Evolutionary conservation across 768 basidiomycete species (phyloP).

Genomic region (Russula sp.): DNA sequence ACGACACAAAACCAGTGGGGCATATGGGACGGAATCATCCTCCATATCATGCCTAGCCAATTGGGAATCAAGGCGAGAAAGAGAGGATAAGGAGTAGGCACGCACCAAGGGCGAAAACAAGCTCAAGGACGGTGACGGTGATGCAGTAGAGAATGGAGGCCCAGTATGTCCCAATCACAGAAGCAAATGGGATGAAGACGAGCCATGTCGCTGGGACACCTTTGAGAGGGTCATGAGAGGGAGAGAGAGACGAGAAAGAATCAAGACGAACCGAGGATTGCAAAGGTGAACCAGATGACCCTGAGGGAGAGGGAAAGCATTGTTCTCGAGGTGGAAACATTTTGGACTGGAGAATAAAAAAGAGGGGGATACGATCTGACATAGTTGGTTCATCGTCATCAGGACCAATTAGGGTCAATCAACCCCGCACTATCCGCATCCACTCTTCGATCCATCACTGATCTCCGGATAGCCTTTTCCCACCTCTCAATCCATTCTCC

Average conservation of each 20-base stretch:
- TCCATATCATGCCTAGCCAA: slow-evolving; percentile 55
- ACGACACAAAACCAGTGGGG: slow-evolving; percentile 53
- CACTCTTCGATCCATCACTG: slow-evolving; percentile 41
- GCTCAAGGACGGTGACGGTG: slow-evolving; percentile 52
- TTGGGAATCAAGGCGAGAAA: slow-evolving; percentile 7
- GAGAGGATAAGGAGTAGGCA: not conserved
- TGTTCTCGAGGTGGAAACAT: not conserved
- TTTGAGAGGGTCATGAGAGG: not conserved
- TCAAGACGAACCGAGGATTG: slow-evolving; percentile 15
- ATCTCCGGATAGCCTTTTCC: slow-evolving; percentile 64
- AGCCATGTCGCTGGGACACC: slow-evolving; percentile 38
- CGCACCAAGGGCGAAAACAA: slow-evolving; percentile 59
- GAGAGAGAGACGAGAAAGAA: not conserved
- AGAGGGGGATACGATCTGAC: not conserved
- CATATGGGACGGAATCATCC: slow-evolving; percentile 61
- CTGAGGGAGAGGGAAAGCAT: slow-evolving; percentile 28
- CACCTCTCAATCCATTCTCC: slow-evolving; percentile 78
- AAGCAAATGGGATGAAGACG: slow-evolving; percentile 46
- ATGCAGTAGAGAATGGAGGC: slow-evolving; percentile 48
- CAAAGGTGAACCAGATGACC: slow-evolving; percentile 27
- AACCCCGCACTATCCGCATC: slow-evolving; percentile 27
- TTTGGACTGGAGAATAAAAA: not conserved
- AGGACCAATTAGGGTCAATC: slow-evolving; percentile 22
- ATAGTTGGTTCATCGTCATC: not conserved
- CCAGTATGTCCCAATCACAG: slow-evolving; percentile 47